Base-by-base conservation (phyloP, 805 yeast species). In the Yarrowia bubula region DNA sequence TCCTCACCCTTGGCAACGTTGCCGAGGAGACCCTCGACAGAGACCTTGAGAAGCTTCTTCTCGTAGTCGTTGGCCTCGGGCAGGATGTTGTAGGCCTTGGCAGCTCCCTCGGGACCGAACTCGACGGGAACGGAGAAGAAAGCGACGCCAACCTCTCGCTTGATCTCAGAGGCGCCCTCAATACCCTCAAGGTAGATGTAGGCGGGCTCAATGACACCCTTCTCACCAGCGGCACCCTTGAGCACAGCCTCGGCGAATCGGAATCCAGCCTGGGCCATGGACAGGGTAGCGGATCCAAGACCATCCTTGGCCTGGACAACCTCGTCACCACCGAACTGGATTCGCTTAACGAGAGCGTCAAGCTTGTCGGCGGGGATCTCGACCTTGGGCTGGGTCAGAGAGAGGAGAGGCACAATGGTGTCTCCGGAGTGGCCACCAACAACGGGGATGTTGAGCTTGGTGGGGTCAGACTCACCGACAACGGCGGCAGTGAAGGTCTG, bases 341-440 rank as follows among this genome's bases (percentile, higher is more conserved):
- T 90, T 79, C 97, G 87, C 83, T 90, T 84, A 75, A 90, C 83
- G 73, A 91, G 82, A 32, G 81, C 79, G 58, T 84, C 87, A 74
- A 83, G 83, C 80, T 79, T 81, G 76, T 89, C 93, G 71, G 83
- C 85, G 72, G 84, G 80, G 76, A 88, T 79, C 71, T 79, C 72
- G 64, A 79, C 75, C 72, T 75, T 64, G 77, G 71, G 83, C 88
- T 79, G 83, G 71, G 95, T 83, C 81, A 89, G 96, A 68, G 96
- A 89, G 77, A 92, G 81, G 78, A 92, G 82, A 75, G 98, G 98
- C 68, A 92, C 96, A 79, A 92, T 92, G 78, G 98, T 92, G 76
- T 88, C 87, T 80, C 98, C 98, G 67, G 97, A 90, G 86, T 92
- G 98, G 73, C 98, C 98, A 77, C 98, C 98, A 70, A 92, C 93